Conservation (phyloP, 2,329 filamentous ascomycete species). For the Lojkania enalia region DNA sequence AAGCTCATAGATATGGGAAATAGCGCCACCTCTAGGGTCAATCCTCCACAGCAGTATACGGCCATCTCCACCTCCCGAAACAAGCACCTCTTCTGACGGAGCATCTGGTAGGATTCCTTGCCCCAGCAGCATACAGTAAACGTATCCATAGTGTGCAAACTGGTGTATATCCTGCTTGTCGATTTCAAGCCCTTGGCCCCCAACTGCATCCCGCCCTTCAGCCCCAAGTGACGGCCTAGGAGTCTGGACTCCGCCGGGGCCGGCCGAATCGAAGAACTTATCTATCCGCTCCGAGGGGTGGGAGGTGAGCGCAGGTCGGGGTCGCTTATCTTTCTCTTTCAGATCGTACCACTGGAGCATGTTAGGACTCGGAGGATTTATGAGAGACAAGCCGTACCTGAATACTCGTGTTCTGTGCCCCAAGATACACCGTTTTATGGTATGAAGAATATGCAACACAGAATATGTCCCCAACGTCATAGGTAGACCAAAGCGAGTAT, state of each 20-base stretch:
- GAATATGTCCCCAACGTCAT: conserved; percentile 95
- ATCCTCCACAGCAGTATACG: conserved; percentile 93
- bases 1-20: conserved; percentile 70
- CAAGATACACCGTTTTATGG: conserved; percentile 83
- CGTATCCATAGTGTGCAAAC: conserved; percentile 93
- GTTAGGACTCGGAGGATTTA: conserved; percentile 12
- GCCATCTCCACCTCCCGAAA: conserved; percentile 92
- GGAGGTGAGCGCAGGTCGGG: conserved; percentile 63
- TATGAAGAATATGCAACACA: conserved; percentile 85
- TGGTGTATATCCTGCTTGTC: conserved; percentile 77
- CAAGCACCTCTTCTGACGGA: conserved; percentile 74
- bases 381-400: conserved; percentile 56
- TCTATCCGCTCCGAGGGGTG: conserved; percentile 80
- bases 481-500: conserved; percentile 89
- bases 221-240: conserved; percentile 67
- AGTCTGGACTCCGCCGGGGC: conserved; percentile 78
- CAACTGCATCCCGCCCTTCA: conserved; percentile 53
- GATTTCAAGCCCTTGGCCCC: conserved; percentile 75
- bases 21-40: conserved; percentile 61
- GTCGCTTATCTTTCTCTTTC: conserved; percentile 63
- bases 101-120: conserved; percentile 71
- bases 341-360: conserved; percentile 73
- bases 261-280: conserved; percentile 89
- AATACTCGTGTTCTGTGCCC: conserved; percentile 91
- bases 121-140: conserved; percentile 93